Evolutionary conservation across 2,329 filamentous ascomycete species (phyloP).

Genomic region (Domatiomyces globalis): DNA sequence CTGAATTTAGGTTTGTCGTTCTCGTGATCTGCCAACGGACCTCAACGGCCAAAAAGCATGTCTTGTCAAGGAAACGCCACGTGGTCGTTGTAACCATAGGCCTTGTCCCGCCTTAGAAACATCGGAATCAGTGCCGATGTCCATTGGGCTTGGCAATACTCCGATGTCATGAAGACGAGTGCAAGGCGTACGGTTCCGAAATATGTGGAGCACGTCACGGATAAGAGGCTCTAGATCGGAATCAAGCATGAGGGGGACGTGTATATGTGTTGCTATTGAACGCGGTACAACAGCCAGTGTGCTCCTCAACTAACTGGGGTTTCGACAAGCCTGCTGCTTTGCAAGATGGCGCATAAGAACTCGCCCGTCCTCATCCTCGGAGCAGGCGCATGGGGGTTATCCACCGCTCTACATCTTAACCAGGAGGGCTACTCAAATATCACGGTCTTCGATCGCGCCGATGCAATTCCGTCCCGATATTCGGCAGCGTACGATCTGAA

Average conservation of each 20-base stretch:
- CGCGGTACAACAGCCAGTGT: not conserved
- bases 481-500: conserved; percentile 36
- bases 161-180: too few relatives aligned
- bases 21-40: too few relatives aligned
- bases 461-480: conserved; percentile 31
- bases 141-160: not conserved
- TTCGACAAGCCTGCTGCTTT: too few relatives aligned
- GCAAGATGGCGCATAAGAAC: not conserved
- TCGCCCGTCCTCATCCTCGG: conserved; percentile 32
- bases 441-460: conserved; percentile 33
- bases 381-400: conserved; percentile 34
- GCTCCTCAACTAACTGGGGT: too few relatives aligned
- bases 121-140: not conserved
- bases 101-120: not conserved
- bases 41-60: too few relatives aligned
- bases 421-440: conserved; percentile 34
- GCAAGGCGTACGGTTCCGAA: not conserved
- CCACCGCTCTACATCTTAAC: conserved; percentile 34
- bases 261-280: not conserved
- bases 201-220: not conserved
- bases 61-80: too few relatives aligned
- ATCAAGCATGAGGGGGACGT: not conserved
- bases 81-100: too few relatives aligned
- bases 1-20: too few relatives aligned
- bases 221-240: not conserved